Percentiles rank a stretch among this genome's conserved stretches.
Conservation (phyloP, 768 basidiomycete species). For the Leccinum longicurvipes region DNA sequence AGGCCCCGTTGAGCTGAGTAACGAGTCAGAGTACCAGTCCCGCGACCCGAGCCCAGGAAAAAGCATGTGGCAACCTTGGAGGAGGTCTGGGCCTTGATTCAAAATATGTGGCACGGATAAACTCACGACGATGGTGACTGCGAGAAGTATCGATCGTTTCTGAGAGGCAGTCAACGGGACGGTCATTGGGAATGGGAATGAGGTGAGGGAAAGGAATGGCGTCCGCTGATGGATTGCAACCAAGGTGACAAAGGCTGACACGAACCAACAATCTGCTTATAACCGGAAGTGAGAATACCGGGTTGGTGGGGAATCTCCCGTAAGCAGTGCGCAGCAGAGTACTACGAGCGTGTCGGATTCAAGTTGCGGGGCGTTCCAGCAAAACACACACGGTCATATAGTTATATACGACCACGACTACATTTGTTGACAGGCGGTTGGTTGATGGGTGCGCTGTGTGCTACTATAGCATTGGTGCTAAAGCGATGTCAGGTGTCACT, state of each 20-base stretch:
- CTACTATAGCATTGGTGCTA: neutral
- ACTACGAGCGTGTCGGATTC: neutral
- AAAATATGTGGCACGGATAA: too few relatives aligned
- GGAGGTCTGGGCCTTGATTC: neutral
- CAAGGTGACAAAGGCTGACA: neutral
- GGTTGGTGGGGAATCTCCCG: neutral
- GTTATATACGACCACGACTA: neutral
- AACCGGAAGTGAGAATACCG: neutral
- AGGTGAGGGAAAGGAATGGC: neutral
- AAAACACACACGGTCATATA: neutral
- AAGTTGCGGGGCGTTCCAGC: neutral
- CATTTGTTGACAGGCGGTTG: neutral
- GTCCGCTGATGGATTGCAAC: neutral
- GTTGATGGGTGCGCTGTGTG: neutral
- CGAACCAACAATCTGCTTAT: neutral
- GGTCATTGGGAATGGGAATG: constrained; percentile 11
- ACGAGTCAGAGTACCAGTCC: neutral
- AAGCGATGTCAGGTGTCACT: neutral
- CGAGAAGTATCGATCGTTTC: constrained; percentile 28
- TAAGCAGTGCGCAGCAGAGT: neutral
- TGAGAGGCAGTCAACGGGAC: constrained; percentile 28
- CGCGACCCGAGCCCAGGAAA: constrained; percentile 14
- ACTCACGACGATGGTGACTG: constrained; percentile 26
- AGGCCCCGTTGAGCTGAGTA: constrained; percentile 1
- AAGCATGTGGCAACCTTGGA: constrained; percentile 21